Evolutionary conservation across 2,329 filamentous ascomycete genomes (phyloP), one percentile per base, ranked within the genome.

Genomic region (Ceratocystis cubensis): DNA sequence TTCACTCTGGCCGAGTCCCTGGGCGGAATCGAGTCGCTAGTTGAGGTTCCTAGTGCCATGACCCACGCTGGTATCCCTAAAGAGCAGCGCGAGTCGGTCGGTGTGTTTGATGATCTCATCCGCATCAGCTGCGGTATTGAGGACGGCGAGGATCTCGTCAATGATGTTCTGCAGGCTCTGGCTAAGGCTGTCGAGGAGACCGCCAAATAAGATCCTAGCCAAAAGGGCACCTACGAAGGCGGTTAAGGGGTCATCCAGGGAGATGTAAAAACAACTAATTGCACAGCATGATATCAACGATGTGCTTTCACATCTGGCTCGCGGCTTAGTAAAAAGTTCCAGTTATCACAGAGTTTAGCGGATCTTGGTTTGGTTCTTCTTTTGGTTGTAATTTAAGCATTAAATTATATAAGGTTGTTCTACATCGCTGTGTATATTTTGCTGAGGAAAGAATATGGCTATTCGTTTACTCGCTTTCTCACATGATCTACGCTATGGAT

Each of bases 1-100:
- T 97, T 96, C 78, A 96, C 91, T 1, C 82, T 99, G 5, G 94
- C 94, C 37, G 94, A 99, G 81, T 90, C 85, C 68, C 79, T 99
- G 28, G 94, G 94, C 69, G 94, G 93, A 66, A 88, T 99, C 61
- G 94, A 99, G 83, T 89, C 84, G 73, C 81, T 99, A 69, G 87
- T 92, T 71, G 94, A 99, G 78, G 84, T 99, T 2, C 94, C 94
- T 25, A 89, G 89, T 72, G 89, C 86, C 77, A 99, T 99, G 94
- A 99, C 94, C 20, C 94, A 99, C 76, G 89, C 91, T 28, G 94
- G 93, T 68, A 99, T 99, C 70, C 94, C 94, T 63, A 85, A 83
- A 75, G 91, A 91, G 69, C 86, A 96, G 80, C 83, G 94, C 67
- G 94, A 99, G 81, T 88, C 87, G 2, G 91, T 94, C 0, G 94